Evolutionary conservation across 2,329 filamentous ascomycete species (phyloP), one percentile per base, ranked within the genome.

Genomic region (Xylariaceae sp.): DNA sequence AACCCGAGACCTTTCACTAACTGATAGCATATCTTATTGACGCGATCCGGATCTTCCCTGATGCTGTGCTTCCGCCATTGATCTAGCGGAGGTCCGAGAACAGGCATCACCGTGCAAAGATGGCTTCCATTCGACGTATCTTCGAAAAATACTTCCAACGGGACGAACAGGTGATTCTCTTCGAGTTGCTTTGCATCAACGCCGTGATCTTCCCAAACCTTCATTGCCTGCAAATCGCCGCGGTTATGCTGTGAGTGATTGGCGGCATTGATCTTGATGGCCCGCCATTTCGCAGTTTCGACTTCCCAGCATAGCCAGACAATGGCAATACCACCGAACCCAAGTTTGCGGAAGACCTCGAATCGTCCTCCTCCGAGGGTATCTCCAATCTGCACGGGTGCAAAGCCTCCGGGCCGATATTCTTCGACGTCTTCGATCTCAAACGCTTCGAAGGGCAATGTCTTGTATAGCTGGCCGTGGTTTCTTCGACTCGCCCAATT

Each of bases 71-170:
- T 14, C 4, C 53, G 47, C 53, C 50, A 54, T 1, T 54, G 39
- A 1, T 22, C n/a, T 1, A 43, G 19, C 11, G 11, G 47, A 1
- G 55, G 55, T 1, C 55, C 53, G 5, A 47, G 12, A 11, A 57
- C 51, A n/a, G 48, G 51, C 12, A 57, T n/a, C 10, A 55, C 48
- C 2, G 48, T 46, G 6, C 49, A 56, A 7, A 59, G 36, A 30
- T 59, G 57, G 9, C 32, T 42, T 9, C 55, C 54, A n/a, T 59
- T 58, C 7, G 52, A 45, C 3, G 47, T 32, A 1, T 53, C 40
- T 2, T 50, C 11, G 38, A 41, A 58, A 22, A 58, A 57, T 0
- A 49, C 47, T 11, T 57, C 49, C 1, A 45, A 18, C 9, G 47
- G 12, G 15, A 48, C 41, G 2, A 45, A 6, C 9, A 59, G 46